Conservation (phyloP, 108 stramenopile genomes). For the Nitzschia sp. region DNA sequence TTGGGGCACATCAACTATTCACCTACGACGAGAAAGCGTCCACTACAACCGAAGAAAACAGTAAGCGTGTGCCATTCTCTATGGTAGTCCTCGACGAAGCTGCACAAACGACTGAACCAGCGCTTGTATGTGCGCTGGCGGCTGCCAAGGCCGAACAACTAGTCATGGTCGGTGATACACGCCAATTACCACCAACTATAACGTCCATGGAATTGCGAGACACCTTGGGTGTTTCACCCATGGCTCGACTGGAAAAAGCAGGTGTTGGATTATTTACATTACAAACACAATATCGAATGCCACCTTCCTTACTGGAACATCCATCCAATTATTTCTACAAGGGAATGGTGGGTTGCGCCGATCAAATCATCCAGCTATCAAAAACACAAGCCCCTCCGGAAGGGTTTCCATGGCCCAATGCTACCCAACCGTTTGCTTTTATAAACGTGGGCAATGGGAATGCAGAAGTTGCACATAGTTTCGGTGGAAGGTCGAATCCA, state of each 20-base stretch:
- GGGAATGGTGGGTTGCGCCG: conserved; percentile 45
- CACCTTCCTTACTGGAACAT: conserved; percentile 48
- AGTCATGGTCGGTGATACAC: conserved; percentile 69
- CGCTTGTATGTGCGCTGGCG: conserved; percentile 61
- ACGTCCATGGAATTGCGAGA: conserved; percentile 37
- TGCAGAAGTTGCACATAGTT: conserved; percentile 43
- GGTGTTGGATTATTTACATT: conserved; percentile 48
- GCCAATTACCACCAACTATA: conserved; percentile 73
- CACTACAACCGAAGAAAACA: background rate
- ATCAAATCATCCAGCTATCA: background rate
- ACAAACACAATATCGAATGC: conserved; percentile 68
- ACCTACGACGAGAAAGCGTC: background rate
- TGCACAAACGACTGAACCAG: conserved; percentile 74
- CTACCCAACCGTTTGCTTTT: conserved; percentile 55
- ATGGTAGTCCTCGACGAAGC: conserved; percentile 78
- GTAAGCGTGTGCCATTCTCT: conserved; percentile 29
- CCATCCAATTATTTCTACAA: conserved; percentile 73
- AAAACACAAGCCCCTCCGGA: conserved; percentile 20
- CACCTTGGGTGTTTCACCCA: conserved; percentile 62
- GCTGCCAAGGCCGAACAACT: conserved; percentile 59
- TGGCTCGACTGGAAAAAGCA: conserved; percentile 60
- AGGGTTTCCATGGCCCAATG: conserved; percentile 66
- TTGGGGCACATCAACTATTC: conserved; percentile 63
- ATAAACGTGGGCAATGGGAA: conserved; percentile 47
- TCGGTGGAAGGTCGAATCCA: conserved; percentile 61